These are phyloP conservation scores for Actinidia arguta DNA, from an alignment of 179 eudicot species.

Conservation along the genomic window DNA sequence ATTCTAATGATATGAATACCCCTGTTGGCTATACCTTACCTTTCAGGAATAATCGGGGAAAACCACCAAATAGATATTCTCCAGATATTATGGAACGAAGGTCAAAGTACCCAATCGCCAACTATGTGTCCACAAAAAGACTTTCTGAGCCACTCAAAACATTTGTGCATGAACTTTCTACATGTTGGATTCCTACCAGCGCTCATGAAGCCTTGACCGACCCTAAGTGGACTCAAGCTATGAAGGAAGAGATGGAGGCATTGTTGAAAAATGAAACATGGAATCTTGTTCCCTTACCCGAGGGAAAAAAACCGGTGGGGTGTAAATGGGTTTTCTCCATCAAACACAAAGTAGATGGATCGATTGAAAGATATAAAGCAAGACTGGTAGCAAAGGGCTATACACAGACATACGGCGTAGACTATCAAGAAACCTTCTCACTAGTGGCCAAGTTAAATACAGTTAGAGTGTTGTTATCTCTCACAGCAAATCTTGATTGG, in stretches of 20 bases:
- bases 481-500: not conserved
- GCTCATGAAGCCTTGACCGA: not conserved
- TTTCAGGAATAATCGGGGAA: not conserved
- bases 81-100: too few species aligned
- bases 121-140: not conserved
- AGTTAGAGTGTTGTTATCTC: not conserved
- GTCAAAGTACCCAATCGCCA: too few species aligned
- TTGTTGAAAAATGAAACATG: not conserved
- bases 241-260: not conserved
- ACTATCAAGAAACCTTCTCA: not conserved
- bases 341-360: not conserved
- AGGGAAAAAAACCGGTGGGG: not conserved
- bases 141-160: not conserved
- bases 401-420: not conserved
- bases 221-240: not conserved
- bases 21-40: not conserved
- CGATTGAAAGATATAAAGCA: not conserved
- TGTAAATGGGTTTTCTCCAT: not conserved
- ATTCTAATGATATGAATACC: not conserved
- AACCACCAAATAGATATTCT: conserved; percentile 3
- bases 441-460: not conserved
- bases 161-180: not conserved
- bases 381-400: not conserved
- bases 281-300: not conserved
- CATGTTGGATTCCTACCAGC: not conserved